These are phyloP conservation scores for Anthracocystis walkeri DNA, from an alignment of 1,284 basidiomycete species.

Conservation along the genomic window DNA sequence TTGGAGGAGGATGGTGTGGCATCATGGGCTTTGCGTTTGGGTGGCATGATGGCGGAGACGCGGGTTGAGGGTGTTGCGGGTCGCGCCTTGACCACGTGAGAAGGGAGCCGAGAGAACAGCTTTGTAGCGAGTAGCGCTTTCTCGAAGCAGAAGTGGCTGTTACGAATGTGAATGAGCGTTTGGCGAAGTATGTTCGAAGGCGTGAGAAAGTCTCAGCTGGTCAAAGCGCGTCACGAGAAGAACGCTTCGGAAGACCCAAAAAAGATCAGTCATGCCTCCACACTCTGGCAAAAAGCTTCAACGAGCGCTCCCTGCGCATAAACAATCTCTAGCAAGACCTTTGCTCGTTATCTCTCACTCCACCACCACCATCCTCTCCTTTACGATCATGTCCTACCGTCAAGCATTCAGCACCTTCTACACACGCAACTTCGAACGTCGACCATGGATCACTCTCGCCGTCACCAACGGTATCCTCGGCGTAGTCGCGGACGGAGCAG, in stretches of 20 bases:
- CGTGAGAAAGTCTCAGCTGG: constrained; percentile 6
- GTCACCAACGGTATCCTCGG: constrained; percentile 64
- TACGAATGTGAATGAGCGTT: constrained; percentile 12
- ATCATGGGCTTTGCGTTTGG: constrained; percentile 28
- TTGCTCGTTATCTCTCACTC: neutral
- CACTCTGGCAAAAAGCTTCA: constrained; percentile 16
- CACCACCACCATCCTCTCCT: neutral
- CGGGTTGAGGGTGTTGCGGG: constrained; percentile 1
- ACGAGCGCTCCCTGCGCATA: neutral
- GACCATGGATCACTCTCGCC: constrained; percentile 65
- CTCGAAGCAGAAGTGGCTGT: neutral
- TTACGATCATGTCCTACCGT: constrained; percentile 36
- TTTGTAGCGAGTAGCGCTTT: neutral
- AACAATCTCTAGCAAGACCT: neutral
- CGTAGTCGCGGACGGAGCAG: constrained; percentile 62
- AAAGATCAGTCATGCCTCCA: constrained; percentile 43
- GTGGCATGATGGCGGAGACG: constrained; percentile 20
- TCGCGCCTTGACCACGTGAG: constrained; percentile 9
- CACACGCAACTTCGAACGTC: constrained; percentile 58
- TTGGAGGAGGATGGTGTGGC: neutral
- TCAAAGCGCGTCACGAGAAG: constrained; percentile 16
- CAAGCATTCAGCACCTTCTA: constrained; percentile 62
- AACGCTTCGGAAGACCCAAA: neutral
- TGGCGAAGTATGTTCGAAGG: neutral
- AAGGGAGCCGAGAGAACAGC: neutral